A percentile compares a stretch with the other conserved stretches of the same genome.
Conservation (phyloP, 1,139 yeast species). For the Saccharomyces hybrid region DNA sequence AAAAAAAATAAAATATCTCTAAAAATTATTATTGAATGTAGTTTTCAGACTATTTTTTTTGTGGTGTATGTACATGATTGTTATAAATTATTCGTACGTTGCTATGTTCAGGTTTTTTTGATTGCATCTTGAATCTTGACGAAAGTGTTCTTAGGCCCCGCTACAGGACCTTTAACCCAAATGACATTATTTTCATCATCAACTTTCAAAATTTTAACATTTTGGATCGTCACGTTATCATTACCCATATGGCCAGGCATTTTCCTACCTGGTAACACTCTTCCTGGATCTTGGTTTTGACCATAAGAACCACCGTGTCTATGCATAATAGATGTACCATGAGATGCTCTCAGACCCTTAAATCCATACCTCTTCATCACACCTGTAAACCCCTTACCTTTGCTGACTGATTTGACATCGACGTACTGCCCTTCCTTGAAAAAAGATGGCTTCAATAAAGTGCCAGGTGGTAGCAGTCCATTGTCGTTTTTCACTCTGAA, state of each 20-base stretch:
- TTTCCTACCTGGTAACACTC: conserved; percentile 92
- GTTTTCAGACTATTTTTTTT: not conserved
- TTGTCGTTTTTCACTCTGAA: conserved; percentile 62
- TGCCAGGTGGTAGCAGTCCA: conserved; percentile 70
- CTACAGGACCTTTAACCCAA: conserved; percentile 80
- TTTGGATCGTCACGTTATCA: conserved; percentile 62
- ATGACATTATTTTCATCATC: conserved; percentile 77
- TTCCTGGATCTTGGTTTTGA: conserved; percentile 89
- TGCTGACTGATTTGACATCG: conserved; percentile 68
- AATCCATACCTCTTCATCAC: conserved; percentile 97
- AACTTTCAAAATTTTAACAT: conserved; percentile 66
- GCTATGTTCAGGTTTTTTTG: conserved; percentile 29
- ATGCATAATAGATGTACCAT: conserved; percentile 91
- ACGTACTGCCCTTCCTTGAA: conserved; percentile 78
- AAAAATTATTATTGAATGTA: not conserved
- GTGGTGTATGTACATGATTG: not conserved
- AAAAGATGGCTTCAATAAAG: conserved; percentile 73
- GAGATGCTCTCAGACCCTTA: conserved; percentile 83
- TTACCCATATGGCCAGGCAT: conserved; percentile 98
- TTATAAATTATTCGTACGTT: not conserved
- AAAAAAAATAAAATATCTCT: not conserved
- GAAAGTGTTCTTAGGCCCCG: conserved; percentile 76
- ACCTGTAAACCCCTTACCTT: conserved; percentile 98
- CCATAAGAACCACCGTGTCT: conserved; percentile 98
- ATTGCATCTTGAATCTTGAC: conserved; percentile 76